phyloP scores from a whole-genome alignment of 257 asterid species.

The Solanum dulcamara region DNA sequence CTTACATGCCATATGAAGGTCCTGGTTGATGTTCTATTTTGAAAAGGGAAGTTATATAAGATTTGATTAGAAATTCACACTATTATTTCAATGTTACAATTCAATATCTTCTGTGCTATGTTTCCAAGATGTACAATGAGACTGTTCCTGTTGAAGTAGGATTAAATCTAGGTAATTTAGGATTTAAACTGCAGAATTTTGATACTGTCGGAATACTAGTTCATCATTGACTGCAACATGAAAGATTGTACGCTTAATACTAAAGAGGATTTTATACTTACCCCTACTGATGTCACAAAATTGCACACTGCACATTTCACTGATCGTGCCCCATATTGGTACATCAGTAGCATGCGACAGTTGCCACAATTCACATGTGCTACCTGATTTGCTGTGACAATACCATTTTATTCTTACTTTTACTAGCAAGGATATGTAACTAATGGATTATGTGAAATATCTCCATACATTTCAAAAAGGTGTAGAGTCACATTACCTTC shows the following conservation, averaged over 20 bases:
- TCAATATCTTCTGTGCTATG: not conserved
- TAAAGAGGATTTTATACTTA: slow-evolving; percentile 8
- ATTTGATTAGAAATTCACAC: not conserved
- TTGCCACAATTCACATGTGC: slow-evolving; percentile 55
- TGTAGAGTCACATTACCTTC: slow-evolving; percentile 20
- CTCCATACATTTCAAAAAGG: not conserved
- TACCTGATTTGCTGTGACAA: slow-evolving; percentile 39
- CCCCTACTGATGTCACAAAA: slow-evolving; percentile 43
- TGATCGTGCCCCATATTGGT: slow-evolving; percentile 42
- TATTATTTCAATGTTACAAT: not conserved
- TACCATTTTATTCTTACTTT: not conserved
- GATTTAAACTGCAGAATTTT: not conserved
- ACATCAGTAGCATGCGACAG: slow-evolving; percentile 39
- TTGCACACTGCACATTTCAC: slow-evolving; percentile 52
- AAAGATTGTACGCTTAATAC: not conserved
- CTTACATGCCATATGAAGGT: not conserved
- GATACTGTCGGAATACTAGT: not conserved
- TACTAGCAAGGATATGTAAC: not conserved
- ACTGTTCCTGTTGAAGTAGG: not conserved
- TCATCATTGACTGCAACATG: not conserved
- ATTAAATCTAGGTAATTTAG: not conserved
- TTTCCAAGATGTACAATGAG: not conserved
- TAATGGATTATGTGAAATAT: not conserved
- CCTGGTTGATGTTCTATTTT: not conserved
- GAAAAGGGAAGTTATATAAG: not conserved